Conservation (phyloP, 164 flowering plant species). For the Echeveria elegans region DNA sequence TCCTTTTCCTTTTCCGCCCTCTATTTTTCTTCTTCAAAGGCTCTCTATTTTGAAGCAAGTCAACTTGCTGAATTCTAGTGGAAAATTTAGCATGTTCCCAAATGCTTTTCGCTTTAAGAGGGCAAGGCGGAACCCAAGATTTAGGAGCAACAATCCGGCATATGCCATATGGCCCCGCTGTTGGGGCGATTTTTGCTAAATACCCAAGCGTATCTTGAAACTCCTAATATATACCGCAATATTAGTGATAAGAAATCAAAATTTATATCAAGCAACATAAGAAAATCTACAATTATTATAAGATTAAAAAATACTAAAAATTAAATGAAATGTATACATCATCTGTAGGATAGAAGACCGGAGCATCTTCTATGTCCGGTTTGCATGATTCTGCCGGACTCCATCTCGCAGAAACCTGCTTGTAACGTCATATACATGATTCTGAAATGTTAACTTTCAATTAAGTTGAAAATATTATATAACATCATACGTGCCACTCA, state of each 20-base stretch:
- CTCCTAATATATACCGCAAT: slow-evolving; percentile 33
- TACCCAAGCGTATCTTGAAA: slow-evolving; percentile 72
- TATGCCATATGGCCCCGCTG: slow-evolving; percentile 71
- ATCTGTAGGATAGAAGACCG: slow-evolving; percentile 59
- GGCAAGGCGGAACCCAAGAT: slow-evolving; percentile 77
- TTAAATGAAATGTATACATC: slow-evolving; percentile 35
- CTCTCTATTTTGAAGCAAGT: slow-evolving; percentile 82
- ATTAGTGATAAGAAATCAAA: background rate
- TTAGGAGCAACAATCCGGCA: slow-evolving; percentile 85
- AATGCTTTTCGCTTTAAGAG: slow-evolving; percentile 41
- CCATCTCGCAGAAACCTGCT: slow-evolving; percentile 69
- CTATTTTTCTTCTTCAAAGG: slow-evolving; percentile 53
- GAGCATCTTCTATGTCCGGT: slow-evolving; percentile 74
- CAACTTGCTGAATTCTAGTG: slow-evolving; percentile 63
- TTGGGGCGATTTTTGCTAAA: slow-evolving; percentile 48
- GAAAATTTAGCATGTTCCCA: slow-evolving; percentile 63
- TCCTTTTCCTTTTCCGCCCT: slow-evolving; percentile 52
- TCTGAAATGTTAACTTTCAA: too few relatives aligned
- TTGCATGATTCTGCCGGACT: slow-evolving; percentile 55
- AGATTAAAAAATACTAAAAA: background rate
- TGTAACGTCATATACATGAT: slow-evolving; percentile 12
- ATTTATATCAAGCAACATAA: background rate
- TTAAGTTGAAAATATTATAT: background rate
- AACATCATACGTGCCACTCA: background rate
- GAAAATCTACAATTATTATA: background rate